Evolutionary conservation across 2,329 filamentous ascomycete species (phyloP), one percentile per base, ranked within the genome.

Genomic region (Claviceps humidiphila): DNA sequence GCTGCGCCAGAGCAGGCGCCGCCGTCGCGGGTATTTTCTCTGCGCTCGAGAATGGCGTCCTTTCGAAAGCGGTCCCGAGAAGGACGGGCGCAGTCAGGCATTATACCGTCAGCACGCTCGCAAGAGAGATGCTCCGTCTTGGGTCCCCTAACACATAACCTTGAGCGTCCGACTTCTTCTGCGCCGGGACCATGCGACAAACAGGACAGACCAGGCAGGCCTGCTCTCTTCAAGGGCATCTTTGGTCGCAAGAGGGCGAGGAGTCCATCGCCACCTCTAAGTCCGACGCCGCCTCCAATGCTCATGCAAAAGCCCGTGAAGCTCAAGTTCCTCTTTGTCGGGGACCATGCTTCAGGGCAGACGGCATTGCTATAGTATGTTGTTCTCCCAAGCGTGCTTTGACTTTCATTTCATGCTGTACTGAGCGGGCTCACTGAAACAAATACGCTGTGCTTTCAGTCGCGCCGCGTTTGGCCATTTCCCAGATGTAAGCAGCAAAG

Each of bases 291-390:
- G 5, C 41, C 41, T 44, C 11, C 20, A 14, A 14, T 44, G n/a
- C 42, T 44, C 42, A 6, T 24, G 1, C 38, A 16, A 13, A 34
- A 26, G 34, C 46, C 49, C 4, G 49, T 65, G 9, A 57, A 59
- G 11, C 52, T 70, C 26, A 67, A 64, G 41, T 68, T 68, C 52
- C 53, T 70, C 53, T 70, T 69, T 53, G 65, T 70, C 1, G 68
- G 68, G 0, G 60, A 61, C 17, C 58, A 58, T 2, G 51, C 48
- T 0, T 58, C 60, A 1, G 68, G 68, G 2, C 68, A 70, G 58
- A 70, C 68, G 1, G 68, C 66, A 11, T 56, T 70, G 51, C 58
- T 70, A 17, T 70, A 68, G 68, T 70, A 44, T 51, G 65, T 51
- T n/a, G 30, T 8, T 40, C 8, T 16, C 45, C 2, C 6, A 4